Percentiles rank a stretch among this genome's conserved stretches.
Evolutionary conservation across 2,329 filamentous ascomycete genomes (phyloP).

Genomic region (Aspergillus versicolor): DNA sequence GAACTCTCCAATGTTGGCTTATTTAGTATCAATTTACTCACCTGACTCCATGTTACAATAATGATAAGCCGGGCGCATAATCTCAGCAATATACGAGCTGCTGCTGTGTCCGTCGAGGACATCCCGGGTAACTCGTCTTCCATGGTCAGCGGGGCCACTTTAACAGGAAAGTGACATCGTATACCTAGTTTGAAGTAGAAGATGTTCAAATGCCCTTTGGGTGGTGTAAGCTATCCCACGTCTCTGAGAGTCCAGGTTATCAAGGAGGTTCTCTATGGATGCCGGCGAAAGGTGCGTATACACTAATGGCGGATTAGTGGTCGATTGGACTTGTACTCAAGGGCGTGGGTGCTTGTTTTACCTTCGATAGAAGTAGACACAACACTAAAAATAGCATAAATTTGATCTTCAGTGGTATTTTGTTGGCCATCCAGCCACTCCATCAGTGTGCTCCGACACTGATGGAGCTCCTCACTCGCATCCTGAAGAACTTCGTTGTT

Average conservation of each 20-base stretch:
- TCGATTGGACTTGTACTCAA: neutral
- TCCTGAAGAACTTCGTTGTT: constrained; percentile 15
- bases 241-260: neutral
- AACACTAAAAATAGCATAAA: neutral
- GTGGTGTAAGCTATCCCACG: neutral
- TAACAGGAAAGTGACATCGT: neutral
- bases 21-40: neutral
- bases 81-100: constrained; percentile 4
- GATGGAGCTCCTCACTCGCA: neutral
- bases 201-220: neutral
- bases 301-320: neutral
- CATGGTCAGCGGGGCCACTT: neutral
- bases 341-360: neutral
- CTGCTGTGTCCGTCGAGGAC: neutral
- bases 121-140: neutral
- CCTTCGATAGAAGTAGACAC: neutral
- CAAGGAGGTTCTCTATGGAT: neutral
- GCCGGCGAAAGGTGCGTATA: neutral
- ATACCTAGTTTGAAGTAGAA: neutral
- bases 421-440: neutral
- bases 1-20: neutral
- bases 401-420: neutral
- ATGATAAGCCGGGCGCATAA: constrained; percentile 6
- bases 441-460: neutral
- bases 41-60: neutral